Conservation (phyloP, 305 asterid species). For the Fraxinus sp. region DNA sequence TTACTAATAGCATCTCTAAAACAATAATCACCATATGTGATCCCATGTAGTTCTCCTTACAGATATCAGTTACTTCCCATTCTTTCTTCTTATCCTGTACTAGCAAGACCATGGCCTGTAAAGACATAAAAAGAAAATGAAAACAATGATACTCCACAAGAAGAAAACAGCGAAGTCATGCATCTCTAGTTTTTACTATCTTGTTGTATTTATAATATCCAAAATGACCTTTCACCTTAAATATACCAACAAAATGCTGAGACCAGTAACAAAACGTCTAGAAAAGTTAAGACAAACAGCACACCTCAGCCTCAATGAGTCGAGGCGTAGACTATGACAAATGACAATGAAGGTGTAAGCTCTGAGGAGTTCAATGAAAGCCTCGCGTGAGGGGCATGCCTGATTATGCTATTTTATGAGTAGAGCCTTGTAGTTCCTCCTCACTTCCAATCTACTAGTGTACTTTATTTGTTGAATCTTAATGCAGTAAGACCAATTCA, state of each 20-base stretch:
- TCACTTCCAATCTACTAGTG: not conserved
- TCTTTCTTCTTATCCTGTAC: not conserved
- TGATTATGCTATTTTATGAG: slow-evolving; percentile 4
- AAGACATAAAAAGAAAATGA: not conserved
- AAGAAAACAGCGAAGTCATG: not conserved
- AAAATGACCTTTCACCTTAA: not conserved
- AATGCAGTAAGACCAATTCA: not conserved
- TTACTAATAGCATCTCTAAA: not conserved
- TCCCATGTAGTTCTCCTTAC: not conserved
- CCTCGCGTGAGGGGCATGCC: not conserved
- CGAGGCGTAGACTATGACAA: not conserved
- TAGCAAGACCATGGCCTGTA: not conserved
- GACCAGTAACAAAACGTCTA: not conserved
- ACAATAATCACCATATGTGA: not conserved
- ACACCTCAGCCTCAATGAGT: not conserved
- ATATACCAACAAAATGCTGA: not conserved
- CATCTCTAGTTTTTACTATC: not conserved
- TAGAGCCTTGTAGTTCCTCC: not conserved
- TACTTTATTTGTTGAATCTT: slow-evolving; percentile 13
- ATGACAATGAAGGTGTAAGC: not conserved
- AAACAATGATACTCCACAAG: not conserved
- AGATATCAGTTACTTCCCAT: not conserved
- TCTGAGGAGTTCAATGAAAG: not conserved
- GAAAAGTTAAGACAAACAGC: not conserved
- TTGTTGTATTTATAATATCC: not conserved